Evolutionary conservation across 139 green algal genomes (phyloP), one percentile per base, ranked within the genome.

Genomic region (Eudorina sp.): DNA sequence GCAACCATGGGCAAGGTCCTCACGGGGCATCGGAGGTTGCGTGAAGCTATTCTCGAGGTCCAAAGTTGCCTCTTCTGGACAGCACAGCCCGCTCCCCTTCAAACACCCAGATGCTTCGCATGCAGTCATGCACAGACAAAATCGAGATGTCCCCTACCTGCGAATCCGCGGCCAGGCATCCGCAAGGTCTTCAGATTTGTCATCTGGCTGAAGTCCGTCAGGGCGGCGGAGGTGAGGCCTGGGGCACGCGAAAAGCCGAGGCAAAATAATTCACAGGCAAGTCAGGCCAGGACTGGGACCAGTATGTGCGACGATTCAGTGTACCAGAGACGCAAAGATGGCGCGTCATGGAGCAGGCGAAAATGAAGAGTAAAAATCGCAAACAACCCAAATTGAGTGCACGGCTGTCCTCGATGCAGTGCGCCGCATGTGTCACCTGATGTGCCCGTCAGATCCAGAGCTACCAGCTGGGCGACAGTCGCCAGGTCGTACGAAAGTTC

Each of bases 391-490:
- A n/a, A n/a, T n/a, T n/a, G n/a, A n/a, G n/a, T n/a, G n/a, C n/a
- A n/a, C n/a, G n/a, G n/a, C n/a, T n/a, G n/a, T n/a, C n/a, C n/a
- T n/a, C n/a, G n/a, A n/a, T n/a, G n/a, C n/a, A n/a, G n/a, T n/a
- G n/a, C n/a, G n/a, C n/a, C n/a, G n/a, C n/a, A n/a, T n/a, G n/a
- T n/a, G n/a, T n/a, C 62, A 72, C 62, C 62, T 36, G n/a, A 36
- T 18, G 70, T 79, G 40, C 41, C 41, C 70, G 70, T 64, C 13
- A 81, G 73, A 27, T 81, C 73, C 14, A 81, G 73, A 7, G 3
- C 43, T 0, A 27, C 1, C n/a, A 81, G 45, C 11, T 81, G n/a
- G 8, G 41, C 41, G 4, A 62, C 8, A 4, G 25, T 23, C 41
- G 43, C 46, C 45, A 81, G 27, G 14, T 62, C 73, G 27, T 11